Evolutionary conservation across 768 basidiomycete genomes (phyloP).

Genomic region (Cystobasidium ongulense): DNA sequence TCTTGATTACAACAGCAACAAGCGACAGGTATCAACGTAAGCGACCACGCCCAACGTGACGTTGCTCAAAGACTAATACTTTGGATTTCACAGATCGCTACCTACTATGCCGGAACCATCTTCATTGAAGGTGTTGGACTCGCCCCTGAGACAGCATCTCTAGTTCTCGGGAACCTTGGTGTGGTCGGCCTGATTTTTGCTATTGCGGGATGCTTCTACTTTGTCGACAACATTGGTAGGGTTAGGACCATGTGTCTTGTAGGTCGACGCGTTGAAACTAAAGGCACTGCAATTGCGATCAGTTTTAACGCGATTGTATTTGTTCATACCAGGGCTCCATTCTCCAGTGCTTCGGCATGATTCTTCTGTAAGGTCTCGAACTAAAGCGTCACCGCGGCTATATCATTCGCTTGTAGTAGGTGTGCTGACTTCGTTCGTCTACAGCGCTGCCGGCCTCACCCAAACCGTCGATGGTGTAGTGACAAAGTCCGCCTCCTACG

Average conservation of each 20-base stretch:
- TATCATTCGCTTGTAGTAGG: too few species aligned
- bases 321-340: not conserved
- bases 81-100: slow-evolving; percentile 32
- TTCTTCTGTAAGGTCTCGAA: not conserved
- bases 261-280: not conserved
- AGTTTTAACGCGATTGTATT: too few species aligned
- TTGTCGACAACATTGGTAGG: slow-evolving; percentile 34
- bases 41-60: not conserved
- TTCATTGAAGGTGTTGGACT: slow-evolving; percentile 25
- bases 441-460: not conserved
- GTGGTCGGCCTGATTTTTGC: slow-evolving; percentile 20
- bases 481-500: slow-evolving; percentile 23
- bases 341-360: slow-evolving; percentile 15
- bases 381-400: too few species aligned
- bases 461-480: not conserved
- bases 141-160: slow-evolving; percentile 21
- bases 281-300: too few species aligned
- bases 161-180: slow-evolving; percentile 33
- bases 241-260: slow-evolving; percentile 32
- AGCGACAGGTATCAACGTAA: slow-evolving; percentile 1
- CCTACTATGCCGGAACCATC: slow-evolving; percentile 35
- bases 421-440: not conserved
- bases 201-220: slow-evolving; percentile 36
- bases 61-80: not conserved
- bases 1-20: slow-evolving; percentile 37